phyloP scores from a whole-genome alignment of 495 filamentous ascomycete genomes.

The Cairneyella variabilis region DNA sequence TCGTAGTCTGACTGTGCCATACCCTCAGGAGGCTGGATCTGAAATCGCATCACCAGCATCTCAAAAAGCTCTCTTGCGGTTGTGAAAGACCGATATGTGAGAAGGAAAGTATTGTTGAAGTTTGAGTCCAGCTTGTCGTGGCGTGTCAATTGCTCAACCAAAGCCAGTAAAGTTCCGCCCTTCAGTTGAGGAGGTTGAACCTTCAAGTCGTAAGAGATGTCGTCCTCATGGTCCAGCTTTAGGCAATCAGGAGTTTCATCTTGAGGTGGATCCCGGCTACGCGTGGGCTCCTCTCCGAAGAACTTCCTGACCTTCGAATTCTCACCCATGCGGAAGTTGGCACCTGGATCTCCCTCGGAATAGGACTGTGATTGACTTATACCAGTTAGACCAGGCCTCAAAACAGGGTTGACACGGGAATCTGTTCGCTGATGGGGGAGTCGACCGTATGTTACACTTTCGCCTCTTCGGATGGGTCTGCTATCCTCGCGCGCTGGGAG shows the following conservation, averaged over 20 bases:
- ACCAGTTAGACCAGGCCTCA: constrained; percentile 23
- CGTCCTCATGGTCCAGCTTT: constrained; percentile 82
- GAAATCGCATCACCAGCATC: constrained; percentile 84
- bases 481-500: constrained; percentile 35
- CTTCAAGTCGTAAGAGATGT: constrained; percentile 87
- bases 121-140: constrained; percentile 94
- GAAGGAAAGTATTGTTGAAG: constrained; percentile 96
- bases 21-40: constrained; percentile 86
- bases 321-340: constrained; percentile 59
- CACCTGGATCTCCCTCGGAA: constrained; percentile 56
- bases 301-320: constrained; percentile 82
- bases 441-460: constrained; percentile 42
- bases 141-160: constrained; percentile 95
- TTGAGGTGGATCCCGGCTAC: constrained; percentile 44
- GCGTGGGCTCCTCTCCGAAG: constrained; percentile 70
- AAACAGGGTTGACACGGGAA: constrained; percentile 33
- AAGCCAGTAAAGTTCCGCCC: constrained; percentile 80
- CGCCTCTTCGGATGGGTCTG: constrained; percentile 34
- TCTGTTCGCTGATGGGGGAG: constrained; percentile 43
- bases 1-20: constrained; percentile 73
- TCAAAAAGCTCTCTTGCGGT: constrained; percentile 87
- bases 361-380: constrained; percentile 61
- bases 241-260: constrained; percentile 79
- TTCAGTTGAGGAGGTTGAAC: constrained; percentile 65
- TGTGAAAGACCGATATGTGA: constrained; percentile 96